Conservation (phyloP, 768 basidiomycete genomes). For the Nidula microcarpa region DNA sequence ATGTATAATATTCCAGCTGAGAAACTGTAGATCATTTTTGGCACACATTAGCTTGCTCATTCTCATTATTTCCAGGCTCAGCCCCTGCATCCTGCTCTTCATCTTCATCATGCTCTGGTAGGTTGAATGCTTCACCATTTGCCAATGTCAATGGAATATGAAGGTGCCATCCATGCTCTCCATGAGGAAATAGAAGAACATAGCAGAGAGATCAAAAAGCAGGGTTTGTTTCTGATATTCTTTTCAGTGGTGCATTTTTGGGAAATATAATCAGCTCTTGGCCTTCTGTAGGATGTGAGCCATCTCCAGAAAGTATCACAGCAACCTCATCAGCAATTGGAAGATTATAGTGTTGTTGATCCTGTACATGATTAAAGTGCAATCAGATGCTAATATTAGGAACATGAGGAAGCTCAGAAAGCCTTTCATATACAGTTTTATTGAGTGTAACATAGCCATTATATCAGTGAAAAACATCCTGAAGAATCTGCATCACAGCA, state of each 20-base stretch:
- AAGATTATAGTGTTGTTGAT: slow-evolving; percentile 36
- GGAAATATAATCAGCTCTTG: slow-evolving; percentile 14
- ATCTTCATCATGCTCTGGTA: slow-evolving; percentile 7
- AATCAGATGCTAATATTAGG: slow-evolving; percentile 15
- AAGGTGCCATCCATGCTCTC: slow-evolving; percentile 15
- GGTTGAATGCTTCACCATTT: slow-evolving; percentile 12
- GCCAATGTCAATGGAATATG: slow-evolving; percentile 28
- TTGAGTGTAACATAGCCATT: slow-evolving; percentile 25
- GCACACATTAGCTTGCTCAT: neutral
- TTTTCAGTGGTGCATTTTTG: slow-evolving; percentile 6
- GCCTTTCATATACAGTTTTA: slow-evolving; percentile 25
- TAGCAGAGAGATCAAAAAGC: slow-evolving; percentile 17
- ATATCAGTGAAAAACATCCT: slow-evolving; percentile 11
- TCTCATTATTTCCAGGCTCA: slow-evolving; percentile 1
- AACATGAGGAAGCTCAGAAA: slow-evolving; percentile 13
- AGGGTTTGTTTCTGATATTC: too few relatives aligned
- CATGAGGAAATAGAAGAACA: slow-evolving; percentile 15
- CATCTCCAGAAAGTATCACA: slow-evolving; percentile 21
- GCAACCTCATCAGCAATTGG: slow-evolving; percentile 34
- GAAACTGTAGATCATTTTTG: slow-evolving; percentile 18
- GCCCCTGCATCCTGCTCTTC: neutral
- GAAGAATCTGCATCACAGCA: slow-evolving; percentile 15
- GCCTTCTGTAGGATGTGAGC: neutral
- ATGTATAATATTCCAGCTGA: slow-evolving; percentile 22
- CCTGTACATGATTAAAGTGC: slow-evolving; percentile 12